Conservation (phyloP, 2,329 filamentous ascomycete species). For the Colletotrichum orchidophilum region DNA sequence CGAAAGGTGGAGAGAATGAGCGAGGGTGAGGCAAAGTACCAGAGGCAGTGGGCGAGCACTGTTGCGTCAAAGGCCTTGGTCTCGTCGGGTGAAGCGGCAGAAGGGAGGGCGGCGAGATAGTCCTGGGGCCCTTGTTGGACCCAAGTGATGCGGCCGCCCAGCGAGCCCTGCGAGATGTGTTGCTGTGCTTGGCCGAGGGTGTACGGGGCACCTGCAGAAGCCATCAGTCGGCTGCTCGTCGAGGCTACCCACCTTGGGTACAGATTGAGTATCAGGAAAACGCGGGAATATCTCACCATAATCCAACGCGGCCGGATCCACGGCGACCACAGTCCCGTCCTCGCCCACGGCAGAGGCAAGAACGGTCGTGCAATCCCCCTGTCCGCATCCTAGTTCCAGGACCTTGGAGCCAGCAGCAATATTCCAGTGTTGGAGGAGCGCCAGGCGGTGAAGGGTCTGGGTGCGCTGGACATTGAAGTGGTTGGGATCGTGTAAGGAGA, state of each 20-base stretch:
- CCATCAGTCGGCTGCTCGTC: not conserved
- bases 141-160: slow-evolving; percentile 16
- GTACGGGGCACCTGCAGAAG: slow-evolving; percentile 29
- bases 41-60: slow-evolving; percentile 30
- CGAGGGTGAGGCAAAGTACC: slow-evolving; percentile 31
- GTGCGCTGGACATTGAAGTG: not conserved
- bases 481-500: slow-evolving; percentile 29
- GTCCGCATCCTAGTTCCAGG: not conserved
- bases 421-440: not conserved
- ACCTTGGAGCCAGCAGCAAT: not conserved
- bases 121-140: not conserved
- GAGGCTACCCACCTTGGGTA: not conserved
- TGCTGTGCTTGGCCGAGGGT: slow-evolving; percentile 30
- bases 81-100: not conserved
- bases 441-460: not conserved
- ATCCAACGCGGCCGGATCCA: not conserved
- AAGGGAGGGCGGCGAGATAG: not conserved
- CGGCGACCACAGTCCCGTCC: not conserved
- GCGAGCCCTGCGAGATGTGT: slow-evolving; percentile 29
- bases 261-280: too few species aligned
- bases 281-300: not conserved
- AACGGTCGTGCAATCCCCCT: not conserved
- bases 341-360: not conserved
- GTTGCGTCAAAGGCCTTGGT: slow-evolving; percentile 21
- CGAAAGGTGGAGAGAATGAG: slow-evolving; percentile 27